Evolutionary conservation across 2,329 filamentous ascomycete genomes (phyloP).

Genomic region (Aspergillus clavatus): DNA sequence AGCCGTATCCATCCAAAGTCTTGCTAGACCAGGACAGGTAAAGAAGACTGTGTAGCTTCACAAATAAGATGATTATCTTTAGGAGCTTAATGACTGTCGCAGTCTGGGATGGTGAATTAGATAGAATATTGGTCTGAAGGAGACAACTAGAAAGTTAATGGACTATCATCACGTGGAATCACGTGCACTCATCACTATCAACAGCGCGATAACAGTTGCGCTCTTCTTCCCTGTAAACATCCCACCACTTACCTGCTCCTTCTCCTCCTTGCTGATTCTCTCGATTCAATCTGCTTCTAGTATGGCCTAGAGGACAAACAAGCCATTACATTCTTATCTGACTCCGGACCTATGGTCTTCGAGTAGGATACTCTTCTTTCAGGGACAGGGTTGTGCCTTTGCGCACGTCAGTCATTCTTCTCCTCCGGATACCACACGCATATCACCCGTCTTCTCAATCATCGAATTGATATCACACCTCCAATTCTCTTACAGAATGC

Average conservation of each 20-base stretch:
- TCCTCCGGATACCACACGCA: background rate
- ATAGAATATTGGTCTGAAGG: too few relatives aligned
- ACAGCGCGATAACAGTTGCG: background rate
- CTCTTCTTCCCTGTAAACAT: background rate
- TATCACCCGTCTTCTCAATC: background rate
- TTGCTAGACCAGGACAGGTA: too few relatives aligned
- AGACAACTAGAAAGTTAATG: too few relatives aligned
- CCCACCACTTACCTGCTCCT: background rate
- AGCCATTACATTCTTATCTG: background rate
- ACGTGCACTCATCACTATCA: background rate
- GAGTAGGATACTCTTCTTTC: background rate
- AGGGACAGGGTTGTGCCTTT: background rate
- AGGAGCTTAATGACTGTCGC: too few relatives aligned
- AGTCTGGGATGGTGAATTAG: too few relatives aligned
- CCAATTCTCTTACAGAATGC: constrained; percentile 29
- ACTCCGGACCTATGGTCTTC: background rate
- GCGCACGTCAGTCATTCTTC: background rate
- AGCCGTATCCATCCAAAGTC: too few relatives aligned
- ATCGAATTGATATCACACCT: background rate
- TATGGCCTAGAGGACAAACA: background rate
- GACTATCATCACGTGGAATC: background rate
- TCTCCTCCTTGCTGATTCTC: background rate
- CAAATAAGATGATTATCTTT: too few relatives aligned
- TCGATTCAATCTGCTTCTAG: background rate
- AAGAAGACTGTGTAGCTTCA: too few relatives aligned